Evolutionary conservation across 1,284 basidiomycete genomes (phyloP).

Genomic region (Stygiomarasmius scandens): DNA sequence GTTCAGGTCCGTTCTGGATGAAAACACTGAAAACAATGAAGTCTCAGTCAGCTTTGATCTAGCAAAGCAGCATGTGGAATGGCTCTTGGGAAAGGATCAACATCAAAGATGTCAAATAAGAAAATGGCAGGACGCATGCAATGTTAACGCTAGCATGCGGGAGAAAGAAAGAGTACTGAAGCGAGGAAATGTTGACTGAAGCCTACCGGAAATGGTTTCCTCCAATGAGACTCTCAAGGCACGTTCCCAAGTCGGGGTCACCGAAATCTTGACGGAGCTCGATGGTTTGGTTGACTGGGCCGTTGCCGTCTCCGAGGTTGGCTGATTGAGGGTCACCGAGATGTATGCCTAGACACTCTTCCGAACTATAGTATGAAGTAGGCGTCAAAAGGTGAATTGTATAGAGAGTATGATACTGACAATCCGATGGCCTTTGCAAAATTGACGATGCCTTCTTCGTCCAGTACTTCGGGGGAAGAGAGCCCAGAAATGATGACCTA

Average conservation of each 20-base stretch:
- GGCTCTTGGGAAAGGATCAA: too few relatives aligned
- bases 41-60: too few relatives aligned
- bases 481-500: conserved; percentile 16
- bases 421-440: conserved; percentile 14
- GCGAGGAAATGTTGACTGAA: neutral
- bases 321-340: conserved; percentile 11
- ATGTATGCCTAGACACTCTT: conserved; percentile 15
- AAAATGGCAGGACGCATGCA: too few relatives aligned
- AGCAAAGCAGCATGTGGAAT: too few relatives aligned
- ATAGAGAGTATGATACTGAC: conserved; percentile 1
- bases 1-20: conserved; percentile 45
- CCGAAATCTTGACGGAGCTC: conserved; percentile 14
- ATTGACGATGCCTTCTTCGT: conserved; percentile 10
- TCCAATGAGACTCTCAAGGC: conserved; percentile 50
- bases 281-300: conserved; percentile 11
- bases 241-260: conserved; percentile 38
- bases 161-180: neutral
- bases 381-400: neutral
- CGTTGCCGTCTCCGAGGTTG: conserved; percentile 13
- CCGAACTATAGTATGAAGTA: conserved; percentile 7
- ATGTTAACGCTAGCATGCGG: too few relatives aligned
- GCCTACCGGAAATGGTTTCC: conserved; percentile 53
- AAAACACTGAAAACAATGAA: conserved; percentile 42
- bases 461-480: conserved; percentile 11
- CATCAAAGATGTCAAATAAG: too few relatives aligned